Evolutionary conservation across 2,329 filamentous ascomycete species (phyloP), one percentile per base, ranked within the genome.

Genomic region (Beauveria australis): DNA sequence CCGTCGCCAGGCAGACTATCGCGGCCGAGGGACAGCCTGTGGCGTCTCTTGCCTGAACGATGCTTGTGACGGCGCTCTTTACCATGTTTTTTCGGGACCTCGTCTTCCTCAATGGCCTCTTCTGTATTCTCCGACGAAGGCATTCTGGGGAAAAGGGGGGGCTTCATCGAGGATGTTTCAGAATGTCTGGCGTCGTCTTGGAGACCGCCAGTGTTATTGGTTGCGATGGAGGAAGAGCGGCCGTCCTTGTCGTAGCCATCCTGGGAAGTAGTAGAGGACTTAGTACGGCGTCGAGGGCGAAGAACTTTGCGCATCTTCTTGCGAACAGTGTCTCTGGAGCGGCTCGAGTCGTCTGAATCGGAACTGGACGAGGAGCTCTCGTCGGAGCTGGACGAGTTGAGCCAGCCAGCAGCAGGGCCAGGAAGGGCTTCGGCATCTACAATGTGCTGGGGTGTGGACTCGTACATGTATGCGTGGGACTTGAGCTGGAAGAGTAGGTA

Each of bases 401-500:
- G 82, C 74, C 93, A 90, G 37, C 89, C 89, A 19, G 89, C 89
- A 14, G 92, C 82, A 1, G 94, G 87, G 64, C 92, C 92, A 24
- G 92, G 92, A 51, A 91, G 88, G 0, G 91, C 87, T 71, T 96
- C 92, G 68, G 94, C 91, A 66, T 97, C 92, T 64, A 97, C 94
- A 63, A 95, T 89, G 67, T 92, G 88, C 75, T 96, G 92, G 10
- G 92, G 92, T 5, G 90, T 96, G 66, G 91, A 94, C 73, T 92
- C 89, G 67, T 96, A 96, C 78, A 96, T 86, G 75, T 95, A 96
- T 9, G 90, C 83, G 71, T 96, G 92, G 1, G 91, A 94, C 74
- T 95, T 95, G 63, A 96, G 83, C 76, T 96, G 92, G 74, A 96
- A 96, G 22, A 96, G 70, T 40, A 96, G 82, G 70, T 96, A 96